Conservation (phyloP, 2,329 filamentous ascomycete genomes). For the Stagonosporopsis rhizophila region DNA sequence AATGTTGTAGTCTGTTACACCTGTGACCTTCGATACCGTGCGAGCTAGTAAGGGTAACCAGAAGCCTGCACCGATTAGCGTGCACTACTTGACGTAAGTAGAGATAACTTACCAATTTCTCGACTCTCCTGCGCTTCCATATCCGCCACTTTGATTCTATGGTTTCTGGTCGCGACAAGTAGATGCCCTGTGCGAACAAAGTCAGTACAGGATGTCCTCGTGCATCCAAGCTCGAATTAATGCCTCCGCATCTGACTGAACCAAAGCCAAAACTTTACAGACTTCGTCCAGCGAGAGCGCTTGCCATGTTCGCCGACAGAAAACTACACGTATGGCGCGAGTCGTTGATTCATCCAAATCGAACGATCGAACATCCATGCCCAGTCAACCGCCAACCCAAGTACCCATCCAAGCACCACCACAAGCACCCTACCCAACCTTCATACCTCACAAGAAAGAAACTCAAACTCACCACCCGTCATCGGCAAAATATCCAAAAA, state of each 20-base stretch:
- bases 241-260: too few species aligned
- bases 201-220: neutral
- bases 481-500: constrained; percentile 96
- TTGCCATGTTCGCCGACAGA: too few species aligned
- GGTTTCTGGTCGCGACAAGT: constrained; percentile 77
- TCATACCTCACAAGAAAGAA: too few species aligned
- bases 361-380: too few species aligned
- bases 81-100: neutral
- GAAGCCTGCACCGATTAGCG: constrained; percentile 45
- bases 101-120: constrained; percentile 65
- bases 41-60: constrained; percentile 75
- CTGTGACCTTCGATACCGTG: constrained; percentile 72
- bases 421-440: too few species aligned
- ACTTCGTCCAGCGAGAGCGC: too few species aligned
- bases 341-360: too few species aligned
- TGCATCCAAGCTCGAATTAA: too few species aligned
- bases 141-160: constrained; percentile 80
- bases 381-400: too few species aligned
- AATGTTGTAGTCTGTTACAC: constrained; percentile 88
- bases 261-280: too few species aligned
- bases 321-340: too few species aligned
- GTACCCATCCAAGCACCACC: too few species aligned
- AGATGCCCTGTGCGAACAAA: constrained; percentile 63
- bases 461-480: constrained; percentile 62
- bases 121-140: constrained; percentile 68